Evolutionary conservation across 2,329 filamentous ascomycete genomes (phyloP), one percentile per base, ranked within the genome.

Genomic region (Ophiocordyceps australis): DNA sequence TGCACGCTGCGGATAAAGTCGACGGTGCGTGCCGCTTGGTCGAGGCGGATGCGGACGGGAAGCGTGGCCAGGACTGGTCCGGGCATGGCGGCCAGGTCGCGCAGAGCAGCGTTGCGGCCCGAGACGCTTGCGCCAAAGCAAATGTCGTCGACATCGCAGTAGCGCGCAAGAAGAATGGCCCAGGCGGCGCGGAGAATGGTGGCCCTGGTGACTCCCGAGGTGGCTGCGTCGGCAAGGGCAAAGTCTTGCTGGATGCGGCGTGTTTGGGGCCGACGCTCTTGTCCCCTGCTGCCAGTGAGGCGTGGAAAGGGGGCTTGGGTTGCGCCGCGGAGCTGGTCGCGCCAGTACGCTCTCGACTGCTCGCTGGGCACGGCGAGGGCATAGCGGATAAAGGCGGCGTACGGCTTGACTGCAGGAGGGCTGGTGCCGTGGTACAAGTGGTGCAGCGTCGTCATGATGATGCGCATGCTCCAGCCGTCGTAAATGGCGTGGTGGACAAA

Each of bases 161-260:
- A 32, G 1, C 29, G 27, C 3, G 33, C 22, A 4, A 37, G 26
- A 7, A 38, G 23, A 12, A 47, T 12, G 1, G 39, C 42, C 43
- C 43, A 47, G 3, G 44, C 43, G 1, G 41, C 40, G 5, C 38
- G 36, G 7, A 46, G 23, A 8, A 42, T 15, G 2, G 35, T 32
- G 7, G 38, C 32, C 2, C 29, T 31, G 10, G 34, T 40, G 9
- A 33, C 29, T 31, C 36, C 9, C 9, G 33, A 18, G 13, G 16
- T 9, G 23, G 16, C 13, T 26, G 22, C 13, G 9, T 21, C 12
- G 16, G 25, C 9, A 13, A 22, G n/a, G 6, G n/a, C n/a, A n/a
- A n/a, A n/a, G n/a, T n/a, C n/a, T n/a, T n/a, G n/a, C n/a, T n/a
- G n/a, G n/a, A n/a, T n/a, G n/a, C n/a, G n/a, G n/a, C n/a, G n/a